Base-by-base conservation (phyloP, 148 eudicot species). In the Rhododendron henanense region DNA sequence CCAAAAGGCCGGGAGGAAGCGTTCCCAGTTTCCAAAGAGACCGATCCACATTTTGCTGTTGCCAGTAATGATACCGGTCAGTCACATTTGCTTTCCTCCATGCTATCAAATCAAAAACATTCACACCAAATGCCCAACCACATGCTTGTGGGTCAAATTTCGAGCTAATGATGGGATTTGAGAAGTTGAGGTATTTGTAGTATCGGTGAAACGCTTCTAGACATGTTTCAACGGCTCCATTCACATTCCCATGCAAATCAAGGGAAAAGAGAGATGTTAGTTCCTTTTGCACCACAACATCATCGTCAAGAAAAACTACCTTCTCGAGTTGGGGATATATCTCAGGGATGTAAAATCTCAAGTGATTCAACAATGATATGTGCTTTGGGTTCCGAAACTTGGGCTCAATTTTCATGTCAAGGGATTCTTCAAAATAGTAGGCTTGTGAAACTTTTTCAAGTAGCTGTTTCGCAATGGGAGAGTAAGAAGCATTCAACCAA, bases 121-220 rank as follows among this genome's bases (percentile, higher is more conserved):
- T 94, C 94, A 94, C 83, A 15, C 98, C 98, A 86, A 95, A 95
- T 31, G 98, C 98, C 98, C 98, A 95, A 28, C 96, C 96, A 80
- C 98, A 95, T 45, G 94, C 95, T 86, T 93, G 98, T 13, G 98
- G 98, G 84, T 94, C 98, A 84, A 93, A 92, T 85, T 91, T 94
- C 7, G 94, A 89, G 90, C 98, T 92, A 67, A 94, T 92, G 15
- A 87, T 85, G 0, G 98, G 93, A 86, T 90, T 92, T 81, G 98
- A 93, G 82, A 94, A 94, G 80, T 94, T 94, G 73, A 94, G 92
- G 79, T 93, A 94, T 44, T 94, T 94, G 86, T 94, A 93, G 82
- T 84, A 92, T 7, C 98, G 91, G 86, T 93, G 98, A 87, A 90
- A 93, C 63, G 94, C 91, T 88, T 94, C 98, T 14, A 94, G 93